Evolutionary conservation across 306 rosid genomes (phyloP), one percentile per base, ranked within the genome.

Genomic region (Purshia tridentata): DNA sequence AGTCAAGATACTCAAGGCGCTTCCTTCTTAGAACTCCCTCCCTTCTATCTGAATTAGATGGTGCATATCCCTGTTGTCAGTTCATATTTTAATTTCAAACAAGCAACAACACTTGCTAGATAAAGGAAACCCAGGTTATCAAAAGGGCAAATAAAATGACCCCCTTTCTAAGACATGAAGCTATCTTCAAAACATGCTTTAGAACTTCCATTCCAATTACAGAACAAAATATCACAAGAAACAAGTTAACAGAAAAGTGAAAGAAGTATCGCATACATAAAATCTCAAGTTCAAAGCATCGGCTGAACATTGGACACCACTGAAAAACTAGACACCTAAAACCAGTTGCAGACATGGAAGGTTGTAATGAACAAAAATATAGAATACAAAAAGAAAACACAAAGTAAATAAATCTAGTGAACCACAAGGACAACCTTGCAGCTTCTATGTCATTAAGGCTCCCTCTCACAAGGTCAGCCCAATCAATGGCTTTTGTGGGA

Each of bases 41-140:
- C 97, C 90, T 86, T 89, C 98, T 84, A 84, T 93, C 98, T 86
- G 98, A 93, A 91, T 91, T 93, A 86, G 96, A 87, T 79, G 98
- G 91, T 90, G 98, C 98, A 86, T 91, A 93, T 84, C 98, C 98
- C 98, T 93, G 96, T 93, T 76, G 89, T 79, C 91, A 89, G 87
- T 91, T 85, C 81, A 86, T 90, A 72, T 81, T 87, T 84, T 80
- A 90, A 87, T 83, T 88, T 85, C 76, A 84, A 80, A 85, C 81
- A 81, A 72, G 72, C 76, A 72, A 76, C 49, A 78, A 70, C 18
- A 64, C 58, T 41, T 57, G 18, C 35, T 39, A 74, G 60, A 77
- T 63, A 67, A 53, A 61, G 37, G 70, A 68, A 75, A 76, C 47
- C 67, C 40, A 67, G 20, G 39, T 67, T 58, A 39, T 13, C 46